These are phyloP conservation scores for Oryza australiensis DNA, from an alignment of 176 grass and related monocot species.

Conservation along the genomic window DNA sequence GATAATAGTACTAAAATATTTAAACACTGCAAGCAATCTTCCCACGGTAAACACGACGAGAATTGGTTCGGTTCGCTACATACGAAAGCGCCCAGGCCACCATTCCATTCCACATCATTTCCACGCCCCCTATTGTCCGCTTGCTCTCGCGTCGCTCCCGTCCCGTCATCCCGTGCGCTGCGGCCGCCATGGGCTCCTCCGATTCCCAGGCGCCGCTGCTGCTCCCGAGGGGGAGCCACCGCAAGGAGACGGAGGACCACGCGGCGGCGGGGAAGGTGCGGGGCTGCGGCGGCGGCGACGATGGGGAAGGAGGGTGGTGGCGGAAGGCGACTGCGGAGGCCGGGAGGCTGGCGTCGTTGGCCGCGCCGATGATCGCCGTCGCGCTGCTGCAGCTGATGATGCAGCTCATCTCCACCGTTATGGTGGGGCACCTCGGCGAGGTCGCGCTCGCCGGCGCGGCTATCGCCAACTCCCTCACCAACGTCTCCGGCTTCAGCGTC, in stretches of 20 bases:
- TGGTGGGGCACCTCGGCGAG: conserved; percentile 74
- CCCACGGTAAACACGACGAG: no score
- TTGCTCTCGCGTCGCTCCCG: no score
- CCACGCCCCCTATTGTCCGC: no score
- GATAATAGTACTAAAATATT: no score
- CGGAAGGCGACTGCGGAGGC: conserved; percentile 40
- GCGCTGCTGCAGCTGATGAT: conserved; percentile 59
- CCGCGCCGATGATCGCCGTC: conserved; percentile 64
- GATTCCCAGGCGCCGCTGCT: conserved; percentile 39
- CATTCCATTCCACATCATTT: no score
- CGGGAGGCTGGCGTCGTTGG: conserved; percentile 43
- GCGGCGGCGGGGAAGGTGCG: not conserved
- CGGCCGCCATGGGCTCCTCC: conserved; percentile 29
- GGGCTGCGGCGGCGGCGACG: not conserved
- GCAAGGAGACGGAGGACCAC: not conserved
- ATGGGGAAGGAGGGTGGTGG: conserved; percentile 26
- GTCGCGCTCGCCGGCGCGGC: conserved; percentile 61
- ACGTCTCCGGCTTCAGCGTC: conserved; percentile 77
- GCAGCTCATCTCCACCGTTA: conserved; percentile 68
- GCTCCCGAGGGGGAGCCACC: not conserved
- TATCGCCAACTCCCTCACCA: conserved; percentile 67
- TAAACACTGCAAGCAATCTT: no score
- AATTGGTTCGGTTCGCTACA: no score
- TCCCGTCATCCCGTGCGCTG: not conserved
- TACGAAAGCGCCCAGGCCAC: no score